These are phyloP conservation scores for Hypomyces rosellus DNA, from an alignment of 2,329 filamentous ascomycete species.

Conservation along the genomic window DNA sequence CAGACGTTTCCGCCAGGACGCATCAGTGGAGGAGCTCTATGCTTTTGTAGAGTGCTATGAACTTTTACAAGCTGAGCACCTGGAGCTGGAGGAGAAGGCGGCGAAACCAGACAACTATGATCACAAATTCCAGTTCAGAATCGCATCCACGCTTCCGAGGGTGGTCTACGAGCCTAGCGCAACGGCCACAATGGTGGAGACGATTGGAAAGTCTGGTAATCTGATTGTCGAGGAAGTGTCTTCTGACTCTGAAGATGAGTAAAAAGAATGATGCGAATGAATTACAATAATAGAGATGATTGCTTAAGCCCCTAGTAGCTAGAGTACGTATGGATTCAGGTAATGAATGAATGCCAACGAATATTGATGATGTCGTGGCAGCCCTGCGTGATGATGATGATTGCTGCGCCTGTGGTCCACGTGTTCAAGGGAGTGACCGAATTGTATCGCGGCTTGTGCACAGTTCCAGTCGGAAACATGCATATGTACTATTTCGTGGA, in stretches of 20 bases:
- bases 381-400: background rate
- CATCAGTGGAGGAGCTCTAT: slow-evolving; percentile 80
- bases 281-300: slow-evolving; percentile 2
- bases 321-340: background rate
- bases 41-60: slow-evolving; percentile 93
- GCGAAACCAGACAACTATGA: slow-evolving; percentile 50
- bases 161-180: slow-evolving; percentile 67
- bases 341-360: background rate
- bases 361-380: too few species aligned
- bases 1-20: slow-evolving; percentile 63
- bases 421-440: background rate
- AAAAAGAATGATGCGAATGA: slow-evolving; percentile 21
- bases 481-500: slow-evolving; percentile 3
- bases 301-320: background rate
- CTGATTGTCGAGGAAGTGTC: slow-evolving; percentile 70
- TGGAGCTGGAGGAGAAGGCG: slow-evolving; percentile 40
- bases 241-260: slow-evolving; percentile 29
- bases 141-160: slow-evolving; percentile 81
- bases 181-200: slow-evolving; percentile 60
- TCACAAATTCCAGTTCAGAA: slow-evolving; percentile 77
- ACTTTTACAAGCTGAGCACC: slow-evolving; percentile 41
- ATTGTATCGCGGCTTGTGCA: too few species aligned
- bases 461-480: background rate
- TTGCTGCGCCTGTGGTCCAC: background rate
- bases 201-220: slow-evolving; percentile 78